These are phyloP conservation scores for Solanum tarapatanum DNA, from an alignment of 257 asterid genomes.

Conservation along the genomic window DNA sequence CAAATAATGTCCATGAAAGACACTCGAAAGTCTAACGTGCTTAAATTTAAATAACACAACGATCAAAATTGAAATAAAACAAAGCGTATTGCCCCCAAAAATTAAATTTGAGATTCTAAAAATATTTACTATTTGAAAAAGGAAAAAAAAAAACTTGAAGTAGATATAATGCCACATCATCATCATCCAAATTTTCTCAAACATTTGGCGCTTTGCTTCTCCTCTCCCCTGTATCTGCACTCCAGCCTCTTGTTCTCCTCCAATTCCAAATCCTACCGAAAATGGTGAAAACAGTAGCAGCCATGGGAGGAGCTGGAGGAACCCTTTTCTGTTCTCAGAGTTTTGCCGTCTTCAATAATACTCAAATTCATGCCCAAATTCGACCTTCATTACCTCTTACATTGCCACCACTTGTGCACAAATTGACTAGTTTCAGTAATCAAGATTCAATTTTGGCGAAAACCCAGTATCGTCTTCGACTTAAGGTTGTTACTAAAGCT, in stretches of 20 bases:
- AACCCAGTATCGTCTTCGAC: slow-evolving; percentile 11
- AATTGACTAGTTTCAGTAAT: background rate
- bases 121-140: background rate
- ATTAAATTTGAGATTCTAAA: background rate
- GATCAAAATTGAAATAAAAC: background rate
- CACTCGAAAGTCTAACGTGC: rapidly evolving
- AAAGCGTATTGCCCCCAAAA: background rate
- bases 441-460: slow-evolving; percentile 12
- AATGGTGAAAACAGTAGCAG: slow-evolving; percentile 12
- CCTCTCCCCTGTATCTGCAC: background rate
- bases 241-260: slow-evolving; percentile 7
- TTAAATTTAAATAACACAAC: too few relatives aligned
- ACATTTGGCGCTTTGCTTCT: slow-evolving; percentile 16
- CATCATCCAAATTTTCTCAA: background rate
- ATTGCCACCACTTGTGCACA: background rate
- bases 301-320: slow-evolving; percentile 25
- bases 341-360: slow-evolving; percentile 6
- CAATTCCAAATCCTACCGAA: background rate
- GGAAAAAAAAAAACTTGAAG: background rate
- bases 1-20: too few relatives aligned
- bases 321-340: slow-evolving; percentile 26
- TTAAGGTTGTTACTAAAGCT: slow-evolving; percentile 33
- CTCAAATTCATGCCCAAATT: slow-evolving; percentile 13
- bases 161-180: slow-evolving; percentile 13
- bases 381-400: slow-evolving; percentile 16